Percentiles rank a stretch among this genome's conserved stretches.
Conservation (phyloP, 306 rosid genomes). For the Castanea crenata region DNA sequence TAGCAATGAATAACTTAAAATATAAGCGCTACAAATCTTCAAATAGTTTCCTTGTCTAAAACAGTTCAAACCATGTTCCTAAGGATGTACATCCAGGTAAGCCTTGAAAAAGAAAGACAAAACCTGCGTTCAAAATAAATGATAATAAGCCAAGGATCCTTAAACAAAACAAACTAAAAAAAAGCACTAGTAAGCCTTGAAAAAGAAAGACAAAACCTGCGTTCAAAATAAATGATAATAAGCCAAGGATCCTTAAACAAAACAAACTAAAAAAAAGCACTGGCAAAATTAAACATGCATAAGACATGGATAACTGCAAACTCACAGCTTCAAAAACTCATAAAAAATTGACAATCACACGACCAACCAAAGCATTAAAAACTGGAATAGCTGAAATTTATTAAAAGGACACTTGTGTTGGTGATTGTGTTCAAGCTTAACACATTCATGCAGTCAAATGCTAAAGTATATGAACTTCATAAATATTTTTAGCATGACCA, state of each 20-base stretch:
- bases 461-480: background rate
- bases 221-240: background rate
- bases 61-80: slow-evolving; percentile 13
- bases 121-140: background rate
- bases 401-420: background rate
- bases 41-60: slow-evolving; percentile 21
- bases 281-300: background rate
- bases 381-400: background rate
- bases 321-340: background rate
- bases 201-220: background rate
- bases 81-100: slow-evolving; percentile 5
- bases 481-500: background rate
- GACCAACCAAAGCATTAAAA: background rate
- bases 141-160: background rate
- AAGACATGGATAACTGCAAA: background rate
- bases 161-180: background rate
- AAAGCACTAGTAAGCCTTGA: background rate
- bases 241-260: background rate
- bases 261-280: background rate
- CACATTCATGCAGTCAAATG: background rate
- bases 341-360: background rate
- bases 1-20: slow-evolving; percentile 17
- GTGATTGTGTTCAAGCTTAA: background rate
- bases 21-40: background rate
- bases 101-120: background rate